A percentile compares a stretch with the other conserved stretches of the same genome.
Conservation (phyloP, 23 red algal species). For the Gracilaria domingensis region DNA sequence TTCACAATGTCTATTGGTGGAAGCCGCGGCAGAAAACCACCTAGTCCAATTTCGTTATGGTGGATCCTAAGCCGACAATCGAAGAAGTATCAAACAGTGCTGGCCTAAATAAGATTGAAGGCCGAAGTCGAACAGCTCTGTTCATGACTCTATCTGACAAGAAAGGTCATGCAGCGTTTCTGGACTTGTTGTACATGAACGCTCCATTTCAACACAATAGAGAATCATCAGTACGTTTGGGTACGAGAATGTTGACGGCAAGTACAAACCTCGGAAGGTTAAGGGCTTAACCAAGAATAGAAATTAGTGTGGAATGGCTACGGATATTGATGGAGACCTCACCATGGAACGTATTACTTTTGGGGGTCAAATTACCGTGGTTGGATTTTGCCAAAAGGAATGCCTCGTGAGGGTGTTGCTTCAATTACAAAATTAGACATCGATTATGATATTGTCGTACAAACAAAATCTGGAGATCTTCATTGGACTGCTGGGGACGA, state of each 20-base stretch:
- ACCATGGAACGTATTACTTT: constrained; percentile 48
- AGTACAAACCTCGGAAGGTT: not conserved
- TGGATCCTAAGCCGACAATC: constrained; percentile 11
- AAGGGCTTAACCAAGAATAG: constrained; percentile 6
- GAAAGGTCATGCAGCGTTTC: not conserved
- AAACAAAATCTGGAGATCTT: constrained; percentile 46
- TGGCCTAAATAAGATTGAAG: constrained; percentile 16
- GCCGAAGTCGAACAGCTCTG: constrained; percentile 13
- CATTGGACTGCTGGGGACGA: not conserved
- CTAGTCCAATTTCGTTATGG: not conserved
- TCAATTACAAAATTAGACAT: constrained; percentile 61
- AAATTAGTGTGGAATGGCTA: constrained; percentile 40
- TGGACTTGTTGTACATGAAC: constrained; percentile 26
- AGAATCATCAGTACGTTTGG: too few species aligned
- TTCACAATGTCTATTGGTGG: too few species aligned
- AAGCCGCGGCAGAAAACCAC: too few species aligned
- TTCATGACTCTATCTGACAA: constrained; percentile 21
- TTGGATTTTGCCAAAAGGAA: not conserved
- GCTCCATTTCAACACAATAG: constrained; percentile 3
- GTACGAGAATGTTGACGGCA: constrained; percentile 1
- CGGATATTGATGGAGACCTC: constrained; percentile 50
- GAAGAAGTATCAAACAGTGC: not conserved
- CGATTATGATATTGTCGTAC: constrained; percentile 71
- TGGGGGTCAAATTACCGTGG: constrained; percentile 12
- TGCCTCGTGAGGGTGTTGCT: not conserved